phyloP scores from a whole-genome alignment of 139 green algal genomes.

The Auxenochlorella pyrenoidosa region DNA sequence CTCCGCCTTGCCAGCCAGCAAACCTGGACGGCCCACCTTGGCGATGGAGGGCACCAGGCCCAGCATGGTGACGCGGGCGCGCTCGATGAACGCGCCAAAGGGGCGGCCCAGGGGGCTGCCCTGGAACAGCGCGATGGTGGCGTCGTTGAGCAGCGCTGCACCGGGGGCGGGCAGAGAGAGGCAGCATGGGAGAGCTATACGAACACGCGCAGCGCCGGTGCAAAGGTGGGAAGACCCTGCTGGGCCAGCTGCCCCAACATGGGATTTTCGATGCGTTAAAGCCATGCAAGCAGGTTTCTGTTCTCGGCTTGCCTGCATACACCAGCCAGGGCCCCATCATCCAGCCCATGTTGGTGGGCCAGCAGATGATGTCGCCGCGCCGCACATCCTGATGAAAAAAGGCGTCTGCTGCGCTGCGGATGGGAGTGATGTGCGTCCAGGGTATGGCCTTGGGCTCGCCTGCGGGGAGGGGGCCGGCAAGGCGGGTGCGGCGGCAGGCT shows the following conservation, averaged over 20 bases:
- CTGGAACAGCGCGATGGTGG: constrained; percentile 85
- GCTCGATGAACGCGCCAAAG: constrained; percentile 83
- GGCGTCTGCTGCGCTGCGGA: constrained; percentile 80
- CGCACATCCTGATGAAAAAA: constrained; percentile 79
- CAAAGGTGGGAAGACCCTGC: too few species aligned
- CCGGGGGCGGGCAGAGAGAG: background rate
- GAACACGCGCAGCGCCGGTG: too few species aligned
- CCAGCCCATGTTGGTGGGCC: constrained; percentile 95
- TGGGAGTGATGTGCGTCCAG: constrained; percentile 87
- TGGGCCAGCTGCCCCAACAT: too few species aligned
- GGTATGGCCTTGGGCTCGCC: constrained; percentile 95
- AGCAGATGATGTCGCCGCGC: constrained; percentile 74
- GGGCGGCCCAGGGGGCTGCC: constrained; percentile 70
- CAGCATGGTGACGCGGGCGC: constrained; percentile 81
- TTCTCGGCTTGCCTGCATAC: constrained; percentile 53
- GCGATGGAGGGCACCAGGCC: constrained; percentile 90
- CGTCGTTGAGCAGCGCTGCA: constrained; percentile 84
- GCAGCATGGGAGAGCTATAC: too few species aligned
- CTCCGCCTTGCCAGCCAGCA: background rate
- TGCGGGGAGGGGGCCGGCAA: constrained; percentile 31
- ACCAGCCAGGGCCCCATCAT: constrained; percentile 98
- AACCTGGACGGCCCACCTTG: constrained; percentile 22
- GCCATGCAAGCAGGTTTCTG: background rate
- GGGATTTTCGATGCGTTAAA: too few species aligned
- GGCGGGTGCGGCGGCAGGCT: too few species aligned